Evolutionary conservation across 192 early-diverging fungal species (phyloP), one percentile per base, ranked within the genome.

Genomic region (Coemansia sp.): DNA sequence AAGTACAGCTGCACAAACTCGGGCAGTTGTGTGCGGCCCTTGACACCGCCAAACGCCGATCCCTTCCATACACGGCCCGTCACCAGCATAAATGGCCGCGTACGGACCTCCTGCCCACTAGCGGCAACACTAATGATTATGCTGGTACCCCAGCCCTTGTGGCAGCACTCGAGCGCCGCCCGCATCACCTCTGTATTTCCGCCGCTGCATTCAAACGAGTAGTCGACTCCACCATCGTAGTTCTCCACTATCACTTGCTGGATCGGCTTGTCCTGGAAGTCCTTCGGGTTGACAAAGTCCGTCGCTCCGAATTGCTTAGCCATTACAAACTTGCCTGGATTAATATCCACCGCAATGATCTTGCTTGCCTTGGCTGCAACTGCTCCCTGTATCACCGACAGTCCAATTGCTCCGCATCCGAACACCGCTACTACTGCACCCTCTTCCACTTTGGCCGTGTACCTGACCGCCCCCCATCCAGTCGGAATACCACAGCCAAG

Each of bases 401-500:
- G 78, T 21, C 96, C 96, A 47, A 98, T 94, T 38, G 92, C 92
- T 19, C 96, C 96, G 60, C 95, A 82, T 52, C 96, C 96, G 85
- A 98, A 98, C 61, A 98, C 89, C 26, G 94, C 96, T 10, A 94
- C 83, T 0, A 81, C 74, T 18, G 86, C 82, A 38, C 90, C 92
- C 47, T 86, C 77, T 32, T 89, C 88, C 8, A 96, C 91, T 78
- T 95, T 93, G 52, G 94, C 96, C 7, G 96, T 95, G 68, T 91
- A 91, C 48, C 92, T 87, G 52, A 91, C 95, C 27, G 96, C 96
- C 28, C 96, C 96, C 77, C 92, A 98, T 26, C 94, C 96, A 21
- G 96, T 98, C 22, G 96, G 95, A 38, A 98, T 88, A 30, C 95
- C 96, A 68, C 96, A 98, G 18, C 96, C 96, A 49, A 98, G 84